phyloP scores from a whole-genome alignment of 768 basidiomycete genomes.

The Paxillus involutus region DNA sequence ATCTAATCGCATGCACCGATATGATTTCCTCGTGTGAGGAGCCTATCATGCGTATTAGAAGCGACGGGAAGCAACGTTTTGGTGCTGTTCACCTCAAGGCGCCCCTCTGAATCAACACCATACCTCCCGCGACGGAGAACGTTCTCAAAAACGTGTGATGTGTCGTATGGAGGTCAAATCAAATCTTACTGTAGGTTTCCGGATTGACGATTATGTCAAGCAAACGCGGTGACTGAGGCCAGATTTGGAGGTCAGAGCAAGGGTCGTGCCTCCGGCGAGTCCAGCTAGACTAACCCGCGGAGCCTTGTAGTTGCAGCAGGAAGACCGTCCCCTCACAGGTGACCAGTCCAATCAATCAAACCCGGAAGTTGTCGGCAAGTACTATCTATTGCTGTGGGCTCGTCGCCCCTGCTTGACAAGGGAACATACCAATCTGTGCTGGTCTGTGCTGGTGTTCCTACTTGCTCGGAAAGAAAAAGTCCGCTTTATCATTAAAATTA shows the following conservation, averaged over 20 bases:
- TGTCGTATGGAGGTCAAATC: neutral
- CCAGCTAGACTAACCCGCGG: too few relatives aligned
- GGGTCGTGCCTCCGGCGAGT: too few relatives aligned
- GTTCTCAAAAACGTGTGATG: neutral
- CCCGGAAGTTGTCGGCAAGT: neutral
- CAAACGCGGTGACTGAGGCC: neutral
- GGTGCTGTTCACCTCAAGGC: neutral
- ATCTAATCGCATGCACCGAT: neutral
- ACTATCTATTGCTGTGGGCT: neutral
- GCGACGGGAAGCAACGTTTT: neutral
- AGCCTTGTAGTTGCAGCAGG: too few relatives aligned
- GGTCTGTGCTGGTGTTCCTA: neutral
- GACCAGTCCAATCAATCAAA: too few relatives aligned
- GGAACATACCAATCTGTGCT: neutral
- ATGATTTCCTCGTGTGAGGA: neutral
- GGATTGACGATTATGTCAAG: neutral
- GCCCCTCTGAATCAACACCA: neutral
- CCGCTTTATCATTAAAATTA: too few relatives aligned
- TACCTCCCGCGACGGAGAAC: neutral
- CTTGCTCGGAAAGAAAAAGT: neutral
- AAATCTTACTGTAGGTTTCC: neutral
- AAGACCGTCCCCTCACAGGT: too few relatives aligned
- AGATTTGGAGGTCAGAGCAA: too few relatives aligned
- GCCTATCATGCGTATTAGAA: neutral
- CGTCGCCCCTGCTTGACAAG: neutral